Evolutionary conservation across 2,329 filamentous ascomycete genomes (phyloP).

Genomic region (Xylariaceae sp.): DNA sequence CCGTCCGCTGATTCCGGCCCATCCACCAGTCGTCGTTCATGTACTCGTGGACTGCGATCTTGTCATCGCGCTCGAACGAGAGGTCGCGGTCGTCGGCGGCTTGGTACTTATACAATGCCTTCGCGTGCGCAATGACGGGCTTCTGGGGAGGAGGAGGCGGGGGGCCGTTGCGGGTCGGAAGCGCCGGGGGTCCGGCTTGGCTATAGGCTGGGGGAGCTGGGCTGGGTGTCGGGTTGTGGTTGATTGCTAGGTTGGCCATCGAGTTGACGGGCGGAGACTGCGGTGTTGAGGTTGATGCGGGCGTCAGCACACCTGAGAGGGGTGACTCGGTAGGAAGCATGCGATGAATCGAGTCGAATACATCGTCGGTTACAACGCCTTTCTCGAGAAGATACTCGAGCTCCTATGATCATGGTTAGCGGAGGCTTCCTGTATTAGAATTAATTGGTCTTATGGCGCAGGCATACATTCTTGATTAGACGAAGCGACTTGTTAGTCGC

Average conservation of each 20-base stretch:
- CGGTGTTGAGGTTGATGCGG: slow-evolving; percentile 34
- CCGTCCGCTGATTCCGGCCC: slow-evolving; percentile 81
- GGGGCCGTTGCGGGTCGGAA: slow-evolving; percentile 40
- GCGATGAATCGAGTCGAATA: slow-evolving; percentile 73
- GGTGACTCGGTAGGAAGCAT: slow-evolving; percentile 74
- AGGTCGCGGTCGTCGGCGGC: slow-evolving; percentile 81
- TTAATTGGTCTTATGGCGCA: background rate
- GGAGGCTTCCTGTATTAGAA: slow-evolving; percentile 4
- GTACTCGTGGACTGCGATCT: slow-evolving; percentile 80
- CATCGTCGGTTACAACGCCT: slow-evolving; percentile 73
- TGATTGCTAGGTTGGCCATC: slow-evolving; percentile 47
- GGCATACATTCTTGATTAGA: slow-evolving; percentile 78
- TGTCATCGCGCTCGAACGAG: slow-evolving; percentile 78
- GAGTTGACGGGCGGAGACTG: slow-evolving; percentile 37
- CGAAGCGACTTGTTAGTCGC: slow-evolving; percentile 84
- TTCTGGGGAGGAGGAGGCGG: slow-evolving; percentile 49
- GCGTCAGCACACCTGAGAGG: slow-evolving; percentile 53
- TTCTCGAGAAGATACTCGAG: slow-evolving; percentile 87
- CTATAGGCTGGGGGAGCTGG: slow-evolving; percentile 56
- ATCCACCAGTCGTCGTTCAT: slow-evolving; percentile 99
- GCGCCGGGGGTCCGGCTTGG: slow-evolving; percentile 45
- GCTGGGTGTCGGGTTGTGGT: slow-evolving; percentile 36
- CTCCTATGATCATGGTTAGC: slow-evolving; percentile 62
- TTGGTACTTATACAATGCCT: slow-evolving; percentile 81
- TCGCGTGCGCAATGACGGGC: slow-evolving; percentile 71